Percentiles rank a stretch among this genome's conserved stretches.
Conservation (phyloP, 768 basidiomycete genomes). For the Lanmaoa rubissima region DNA sequence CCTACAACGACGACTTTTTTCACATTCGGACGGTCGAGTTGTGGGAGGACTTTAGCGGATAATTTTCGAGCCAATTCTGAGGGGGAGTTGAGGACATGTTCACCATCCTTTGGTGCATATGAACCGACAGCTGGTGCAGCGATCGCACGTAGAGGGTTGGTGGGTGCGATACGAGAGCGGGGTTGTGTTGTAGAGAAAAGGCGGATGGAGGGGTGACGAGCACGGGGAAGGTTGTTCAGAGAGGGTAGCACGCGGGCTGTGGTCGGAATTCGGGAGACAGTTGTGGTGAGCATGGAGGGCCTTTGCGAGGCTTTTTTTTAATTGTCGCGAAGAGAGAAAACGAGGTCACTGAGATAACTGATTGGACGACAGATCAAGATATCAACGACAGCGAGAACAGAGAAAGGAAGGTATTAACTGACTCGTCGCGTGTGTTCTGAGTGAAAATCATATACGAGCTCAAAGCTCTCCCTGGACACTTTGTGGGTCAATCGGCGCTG, state of each 20-base stretch:
- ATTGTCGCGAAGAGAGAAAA: slow-evolving; percentile 26
- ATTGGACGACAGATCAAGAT: background rate
- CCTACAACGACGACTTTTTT: slow-evolving; percentile 96
- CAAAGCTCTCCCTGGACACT: slow-evolving; percentile 11
- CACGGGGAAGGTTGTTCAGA: slow-evolving; percentile 16
- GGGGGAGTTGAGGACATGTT: slow-evolving; percentile 86
- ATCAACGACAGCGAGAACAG: background rate
- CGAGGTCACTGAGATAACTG: slow-evolving; percentile 33
- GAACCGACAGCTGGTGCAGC: slow-evolving; percentile 76
- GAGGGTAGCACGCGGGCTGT: slow-evolving; percentile 12
- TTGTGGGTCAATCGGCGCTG: background rate
- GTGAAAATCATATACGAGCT: slow-evolving; percentile 34
- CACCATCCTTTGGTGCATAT: slow-evolving; percentile 58
- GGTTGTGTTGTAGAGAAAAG: slow-evolving; percentile 50
- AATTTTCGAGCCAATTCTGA: slow-evolving; percentile 92
- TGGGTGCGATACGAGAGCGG: slow-evolving; percentile 41
- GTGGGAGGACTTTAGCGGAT: slow-evolving; percentile 92
- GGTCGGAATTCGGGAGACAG: slow-evolving; percentile 11
- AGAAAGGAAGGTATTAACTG: slow-evolving; percentile 9
- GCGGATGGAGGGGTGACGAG: slow-evolving; percentile 34
- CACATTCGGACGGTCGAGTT: slow-evolving; percentile 86
- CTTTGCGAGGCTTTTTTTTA: slow-evolving; percentile 9
- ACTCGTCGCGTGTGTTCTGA: slow-evolving; percentile 35
- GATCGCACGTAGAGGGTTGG: slow-evolving; percentile 58
- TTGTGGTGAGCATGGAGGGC: slow-evolving; percentile 12